These are phyloP conservation scores for Erysimum cheiri DNA, from an alignment of 441 rosid genomes.

Conservation along the genomic window DNA sequence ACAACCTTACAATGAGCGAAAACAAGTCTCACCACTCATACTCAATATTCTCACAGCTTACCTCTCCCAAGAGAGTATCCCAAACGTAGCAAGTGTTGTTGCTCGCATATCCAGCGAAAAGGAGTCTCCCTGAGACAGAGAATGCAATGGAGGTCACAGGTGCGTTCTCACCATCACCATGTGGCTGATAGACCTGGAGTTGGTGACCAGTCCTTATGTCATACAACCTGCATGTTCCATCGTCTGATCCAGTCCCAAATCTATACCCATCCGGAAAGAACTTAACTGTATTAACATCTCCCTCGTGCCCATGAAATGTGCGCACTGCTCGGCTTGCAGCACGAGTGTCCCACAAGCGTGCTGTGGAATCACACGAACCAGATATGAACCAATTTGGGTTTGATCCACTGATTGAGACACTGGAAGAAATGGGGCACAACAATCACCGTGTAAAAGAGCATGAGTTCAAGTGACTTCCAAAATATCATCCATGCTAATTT, in stretches of 20 bases:
- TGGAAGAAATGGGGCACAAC: conserved; percentile 49
- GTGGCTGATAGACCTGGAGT: conserved; percentile 80
- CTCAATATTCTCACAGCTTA: conserved; percentile 34
- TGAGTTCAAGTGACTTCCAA: conserved; percentile 5
- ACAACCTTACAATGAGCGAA: conserved; percentile 1
- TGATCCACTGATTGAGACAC: conserved; percentile 80
- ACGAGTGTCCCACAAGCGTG: conserved; percentile 95
- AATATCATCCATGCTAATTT: conserved; percentile 1
- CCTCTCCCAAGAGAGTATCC: conserved; percentile 95
- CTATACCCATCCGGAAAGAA: conserved; percentile 98
- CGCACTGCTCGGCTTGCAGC: conserved; percentile 93
- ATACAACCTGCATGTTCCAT: conserved; percentile 95
- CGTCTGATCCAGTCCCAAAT: conserved; percentile 97
- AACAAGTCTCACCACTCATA: conserved; percentile 8
- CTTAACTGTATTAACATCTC: conserved; percentile 90
- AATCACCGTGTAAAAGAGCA: background rate
- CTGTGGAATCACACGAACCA: conserved; percentile 95
- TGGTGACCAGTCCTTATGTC: conserved; percentile 96
- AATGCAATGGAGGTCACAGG: conserved; percentile 85
- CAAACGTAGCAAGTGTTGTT: conserved; percentile 82
- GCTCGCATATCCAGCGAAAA: conserved; percentile 84
- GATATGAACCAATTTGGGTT: conserved; percentile 85
- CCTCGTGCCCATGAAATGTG: conserved; percentile 92
- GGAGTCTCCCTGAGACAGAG: conserved; percentile 94
- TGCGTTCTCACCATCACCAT: conserved; percentile 56